Conservation (phyloP, 2,329 filamentous ascomycete genomes). For the Colletotrichum trifolii region DNA sequence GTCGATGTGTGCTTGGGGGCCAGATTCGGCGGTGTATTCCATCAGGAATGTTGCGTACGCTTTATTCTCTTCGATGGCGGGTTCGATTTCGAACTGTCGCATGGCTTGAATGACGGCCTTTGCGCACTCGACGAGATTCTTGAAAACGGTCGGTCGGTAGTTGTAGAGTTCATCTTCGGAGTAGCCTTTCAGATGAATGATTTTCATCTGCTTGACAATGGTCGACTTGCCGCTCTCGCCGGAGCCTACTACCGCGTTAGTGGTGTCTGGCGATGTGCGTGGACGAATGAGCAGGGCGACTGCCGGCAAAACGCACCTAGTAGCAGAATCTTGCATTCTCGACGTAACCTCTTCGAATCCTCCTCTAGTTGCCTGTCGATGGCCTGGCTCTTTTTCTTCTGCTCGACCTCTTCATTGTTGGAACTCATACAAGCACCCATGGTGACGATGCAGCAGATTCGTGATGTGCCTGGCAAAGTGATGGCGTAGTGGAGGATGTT, state of each 20-base stretch:
- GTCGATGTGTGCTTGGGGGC: slow-evolving; percentile 87
- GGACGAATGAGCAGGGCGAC: not conserved
- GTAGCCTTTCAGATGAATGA: slow-evolving; percentile 98
- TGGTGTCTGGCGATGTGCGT: not conserved
- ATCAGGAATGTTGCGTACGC: slow-evolving; percentile 83
- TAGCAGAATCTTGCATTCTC: slow-evolving; percentile 98
- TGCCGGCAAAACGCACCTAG: slow-evolving; percentile 73
- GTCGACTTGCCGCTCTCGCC: slow-evolving; percentile 99
- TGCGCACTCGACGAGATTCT: slow-evolving; percentile 96
- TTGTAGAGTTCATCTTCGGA: slow-evolving; percentile 92
- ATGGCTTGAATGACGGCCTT: slow-evolving; percentile 93
- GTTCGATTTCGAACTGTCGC: slow-evolving; percentile 89
- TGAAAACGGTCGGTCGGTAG: slow-evolving; percentile 96
- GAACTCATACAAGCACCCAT: slow-evolving; percentile 98
- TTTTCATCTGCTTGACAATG: slow-evolving; percentile 99
- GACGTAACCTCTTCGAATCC: slow-evolving; percentile 89
- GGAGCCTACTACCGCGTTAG: slow-evolving; percentile 72
- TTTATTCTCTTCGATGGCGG: slow-evolving; percentile 76
- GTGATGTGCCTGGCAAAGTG: slow-evolving; percentile 2
- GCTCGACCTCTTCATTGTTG: slow-evolving; percentile 85
- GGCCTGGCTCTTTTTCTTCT: slow-evolving; percentile 95
- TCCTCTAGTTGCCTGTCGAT: slow-evolving; percentile 96
- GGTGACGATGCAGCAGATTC: slow-evolving; percentile 44
- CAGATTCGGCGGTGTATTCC: slow-evolving; percentile 90
- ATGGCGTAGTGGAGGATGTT: not conserved